Base-by-base conservation (phyloP, 345 rosid species). In the Trapa incisa region DNA sequence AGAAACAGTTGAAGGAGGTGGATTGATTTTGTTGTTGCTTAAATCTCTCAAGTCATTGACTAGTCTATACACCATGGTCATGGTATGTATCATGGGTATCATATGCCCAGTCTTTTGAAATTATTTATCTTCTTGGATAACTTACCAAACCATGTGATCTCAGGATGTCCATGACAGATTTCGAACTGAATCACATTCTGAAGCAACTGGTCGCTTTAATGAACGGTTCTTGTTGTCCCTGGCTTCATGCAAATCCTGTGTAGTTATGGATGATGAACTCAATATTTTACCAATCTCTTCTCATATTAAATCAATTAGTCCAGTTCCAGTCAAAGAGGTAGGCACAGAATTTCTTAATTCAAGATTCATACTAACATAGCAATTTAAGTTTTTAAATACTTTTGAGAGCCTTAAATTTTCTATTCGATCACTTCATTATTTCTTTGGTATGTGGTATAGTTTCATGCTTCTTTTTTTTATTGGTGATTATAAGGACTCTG, bases 101-200 rank as follows among this genome's bases (percentile, higher is more conserved):
- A 32, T 29, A 32, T 29, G 7, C 12, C 37, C 63, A 32, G 3
- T 33, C 15, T 32, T 58, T 3, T 58, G 38, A 35, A 32, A 8
- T 1, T 9, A 5, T 32, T 58, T 58, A 5, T 58, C 32, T 58
- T 29, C 13, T 35, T 58, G 15, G 11, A 32, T 58, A 15, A 45
- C 47, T 58, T 47, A 64, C 64, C 69, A 70, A 58, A 70, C 33
- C 53, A 67, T 65, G 60, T 68, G 45, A 62, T 85, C 50, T 73
- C 85, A 94, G 97, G 99, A 94, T 85, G 99, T 94, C 68, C 99
- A 94, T 52, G 97, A 89, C 66, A 89, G 99, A 69, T 89, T 86
- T 71, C 87, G 99, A 56, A 94, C 97, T 3, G 99, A 94, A 74
- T 89, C 99, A 15, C 99, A 94, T 76, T 83, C 89, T 67, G 82